Evolutionary conservation across 2,329 filamentous ascomycete species (phyloP).

Genomic region (Fusarium falciforme): DNA sequence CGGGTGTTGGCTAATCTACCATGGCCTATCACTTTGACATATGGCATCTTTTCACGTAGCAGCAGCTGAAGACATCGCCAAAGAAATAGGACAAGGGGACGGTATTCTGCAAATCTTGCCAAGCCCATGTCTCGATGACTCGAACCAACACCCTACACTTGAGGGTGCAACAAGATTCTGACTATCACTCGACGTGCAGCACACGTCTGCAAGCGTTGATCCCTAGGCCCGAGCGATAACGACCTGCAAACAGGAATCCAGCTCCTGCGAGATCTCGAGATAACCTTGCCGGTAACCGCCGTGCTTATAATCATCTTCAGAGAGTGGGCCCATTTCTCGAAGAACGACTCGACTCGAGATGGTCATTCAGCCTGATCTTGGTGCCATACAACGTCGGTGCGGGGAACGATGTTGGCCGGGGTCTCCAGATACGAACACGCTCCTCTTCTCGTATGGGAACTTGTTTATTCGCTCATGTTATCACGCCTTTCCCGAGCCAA

Average conservation of each 20-base stretch:
- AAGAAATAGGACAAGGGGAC: not conserved
- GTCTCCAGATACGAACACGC: conserved; percentile 29
- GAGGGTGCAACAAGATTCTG: conserved; percentile 14
- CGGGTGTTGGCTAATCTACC: not conserved
- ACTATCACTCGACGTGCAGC: conserved; percentile 6
- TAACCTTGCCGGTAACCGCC: not conserved
- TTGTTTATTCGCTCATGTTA: conserved; percentile 34
- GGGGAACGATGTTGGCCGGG: conserved; percentile 17
- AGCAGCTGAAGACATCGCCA: not conserved
- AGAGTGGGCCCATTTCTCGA: conserved; percentile 7
- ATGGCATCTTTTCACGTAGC: not conserved
- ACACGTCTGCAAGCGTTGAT: conserved; percentile 9
- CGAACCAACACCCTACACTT: conserved; percentile 13
- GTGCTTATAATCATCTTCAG: not conserved
- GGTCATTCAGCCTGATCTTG: conserved; percentile 32
- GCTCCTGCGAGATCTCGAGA: conserved; percentile 12
- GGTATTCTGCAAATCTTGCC: not conserved
- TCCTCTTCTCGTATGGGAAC: conserved; percentile 30
- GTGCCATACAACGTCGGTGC: conserved; percentile 12
- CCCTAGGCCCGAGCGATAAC: conserved; percentile 8
- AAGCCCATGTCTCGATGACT: not conserved
- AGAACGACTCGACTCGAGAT: conserved; percentile 1
- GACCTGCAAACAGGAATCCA: not conserved
- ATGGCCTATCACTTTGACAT: not conserved
- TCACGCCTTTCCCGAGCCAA: conserved; percentile 23